Base-by-base conservation (phyloP, 2,329 filamentous ascomycete species). In the Pseudogymnoascus destructans region DNA sequence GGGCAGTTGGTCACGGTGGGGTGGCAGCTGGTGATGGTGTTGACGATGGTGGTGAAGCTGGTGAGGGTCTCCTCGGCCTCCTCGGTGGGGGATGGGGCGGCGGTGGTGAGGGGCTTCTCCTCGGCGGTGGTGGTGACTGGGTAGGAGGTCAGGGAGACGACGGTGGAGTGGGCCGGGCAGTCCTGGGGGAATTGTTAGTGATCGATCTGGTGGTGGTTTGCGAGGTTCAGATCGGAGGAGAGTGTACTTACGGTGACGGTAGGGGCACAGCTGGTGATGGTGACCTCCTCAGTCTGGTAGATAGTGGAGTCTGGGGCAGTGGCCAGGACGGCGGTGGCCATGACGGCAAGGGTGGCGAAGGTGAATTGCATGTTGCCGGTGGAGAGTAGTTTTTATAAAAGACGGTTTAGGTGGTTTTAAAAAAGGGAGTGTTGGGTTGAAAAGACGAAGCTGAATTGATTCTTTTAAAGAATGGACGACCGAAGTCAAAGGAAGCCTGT, bases 211-310 rank as follows among this genome's bases (percentile, higher is more conserved):
- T 23, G 38, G 9, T 13, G 1, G 7, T 25, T 19, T 30, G 49
- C 4, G 19, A 11, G 4, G 19, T 23, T 25, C 8, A 30, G 52
- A 35, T 32, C 27, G 19, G 25, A 30, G 13, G 13, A n/a, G 21
- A 23, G 4, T 9, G 11, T 30, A 30, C 49, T 55, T 55, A 58
- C 38, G 10, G 57, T 74, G 65, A 75, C 74, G 63, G 73, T 75
- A 42, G 75, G 71, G 61, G 70, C 73, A 69, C 75, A 78, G 19
- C 73, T 75, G 69, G 74, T 78, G 71, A 78, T 74, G 70, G 76
- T 78, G 61, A 77, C 73, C 61, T 77, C 70, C 65, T 77, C 73
- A 61, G 75, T 78, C 66, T 71, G 69, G 71, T 76, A 77, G 67
- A 77, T 69, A 66, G 74, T 76, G 40, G 58, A 55, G 56, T 67